These are phyloP conservation scores for Fulvia fulva DNA, from an alignment of 2,329 filamentous ascomycete species.

Conservation along the genomic window DNA sequence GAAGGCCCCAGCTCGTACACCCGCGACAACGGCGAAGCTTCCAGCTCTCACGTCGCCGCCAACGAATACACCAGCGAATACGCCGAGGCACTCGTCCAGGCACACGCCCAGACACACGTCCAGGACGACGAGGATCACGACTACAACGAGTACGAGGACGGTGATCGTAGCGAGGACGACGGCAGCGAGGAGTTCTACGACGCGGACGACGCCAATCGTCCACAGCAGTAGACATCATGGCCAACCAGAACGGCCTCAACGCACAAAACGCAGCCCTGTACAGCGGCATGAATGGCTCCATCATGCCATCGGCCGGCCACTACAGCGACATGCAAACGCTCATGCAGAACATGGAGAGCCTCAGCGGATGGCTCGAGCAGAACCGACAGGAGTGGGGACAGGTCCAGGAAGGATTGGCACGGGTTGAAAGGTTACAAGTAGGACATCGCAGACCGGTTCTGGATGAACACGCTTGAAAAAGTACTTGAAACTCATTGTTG, in stretches of 20 bases:
- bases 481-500: slow-evolving; percentile 8
- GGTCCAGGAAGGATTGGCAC: slow-evolving; percentile 32
- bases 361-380: slow-evolving; percentile 34
- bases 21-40: neutral
- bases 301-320: slow-evolving; percentile 37
- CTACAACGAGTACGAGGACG: neutral
- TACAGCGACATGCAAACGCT: slow-evolving; percentile 37
- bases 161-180: neutral
- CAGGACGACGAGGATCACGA: neutral
- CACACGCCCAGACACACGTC: neutral
- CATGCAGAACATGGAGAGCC: slow-evolving; percentile 35
- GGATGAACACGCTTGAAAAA: neutral
- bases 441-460: slow-evolving; percentile 5
- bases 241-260: slow-evolving; percentile 27
- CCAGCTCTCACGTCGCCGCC: neutral
- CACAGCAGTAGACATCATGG: slow-evolving; percentile 18
- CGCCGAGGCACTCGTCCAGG: neutral
- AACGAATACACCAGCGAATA: no score
- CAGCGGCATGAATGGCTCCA: slow-evolving; percentile 24
- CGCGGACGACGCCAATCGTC: neutral
- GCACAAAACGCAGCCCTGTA: slow-evolving; percentile 27
- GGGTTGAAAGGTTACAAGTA: slow-evolving; percentile 28
- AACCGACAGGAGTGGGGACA: slow-evolving; percentile 34
- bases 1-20: no score
- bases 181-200: no score